phyloP scores from a whole-genome alignment of 805 yeast species.

The Barnettozyma wickerhamii region DNA sequence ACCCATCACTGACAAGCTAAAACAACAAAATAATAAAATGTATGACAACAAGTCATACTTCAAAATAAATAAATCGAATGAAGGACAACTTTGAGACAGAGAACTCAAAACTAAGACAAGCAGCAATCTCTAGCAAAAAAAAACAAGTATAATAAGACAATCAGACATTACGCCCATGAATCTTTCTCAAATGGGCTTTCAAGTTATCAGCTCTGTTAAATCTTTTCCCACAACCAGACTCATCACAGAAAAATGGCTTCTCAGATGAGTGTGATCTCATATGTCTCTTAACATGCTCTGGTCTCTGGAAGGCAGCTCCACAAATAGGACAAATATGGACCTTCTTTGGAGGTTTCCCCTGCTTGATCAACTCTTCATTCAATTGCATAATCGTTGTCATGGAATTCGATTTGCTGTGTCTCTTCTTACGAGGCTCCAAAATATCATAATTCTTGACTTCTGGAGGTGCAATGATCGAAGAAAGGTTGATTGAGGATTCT shows the following conservation, averaged over 20 bases:
- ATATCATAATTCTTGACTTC: conserved; percentile 25
- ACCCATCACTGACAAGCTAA: too few relatives aligned
- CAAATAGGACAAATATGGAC: conserved; percentile 63
- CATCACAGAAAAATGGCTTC: conserved; percentile 66
- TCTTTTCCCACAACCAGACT: conserved; percentile 58
- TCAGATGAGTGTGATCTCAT: conserved; percentile 72
- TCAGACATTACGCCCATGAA: conserved; percentile 60
- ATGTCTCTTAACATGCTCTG: conserved; percentile 76
- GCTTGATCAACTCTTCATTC: conserved; percentile 14
- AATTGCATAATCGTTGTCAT: conserved; percentile 16
- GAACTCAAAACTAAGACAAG: neutral
- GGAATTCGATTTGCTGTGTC: conserved; percentile 17
- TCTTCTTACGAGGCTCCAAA: conserved; percentile 20
- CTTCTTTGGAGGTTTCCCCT: conserved; percentile 41
- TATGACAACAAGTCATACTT: too few relatives aligned
- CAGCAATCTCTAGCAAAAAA: neutral
- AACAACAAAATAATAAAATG: too few relatives aligned
- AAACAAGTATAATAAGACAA: too few relatives aligned
- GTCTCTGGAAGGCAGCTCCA: conserved; percentile 56
- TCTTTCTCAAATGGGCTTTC: conserved; percentile 68
- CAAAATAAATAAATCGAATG: neutral
- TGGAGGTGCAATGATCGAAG: conserved; percentile 42
- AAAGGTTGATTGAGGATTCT: conserved; percentile 48
- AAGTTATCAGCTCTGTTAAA: conserved; percentile 78
- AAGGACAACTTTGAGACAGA: neutral